phyloP scores from a whole-genome alignment of 1,139 yeast genomes.

The Scheffersomyces stambukii region DNA sequence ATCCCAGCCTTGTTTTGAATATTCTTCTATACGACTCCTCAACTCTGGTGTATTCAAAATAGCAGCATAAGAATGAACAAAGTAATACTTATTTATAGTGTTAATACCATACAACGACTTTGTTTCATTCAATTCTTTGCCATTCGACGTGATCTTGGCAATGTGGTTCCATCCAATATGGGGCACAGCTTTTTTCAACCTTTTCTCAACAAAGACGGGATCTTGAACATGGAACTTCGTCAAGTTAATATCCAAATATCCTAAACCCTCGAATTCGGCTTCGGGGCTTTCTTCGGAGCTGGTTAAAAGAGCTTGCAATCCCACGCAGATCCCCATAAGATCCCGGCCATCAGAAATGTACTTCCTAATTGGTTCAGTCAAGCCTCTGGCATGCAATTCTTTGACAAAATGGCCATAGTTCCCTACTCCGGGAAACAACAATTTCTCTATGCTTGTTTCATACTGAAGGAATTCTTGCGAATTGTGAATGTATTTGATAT shows the following conservation, averaged over 20 bases:
- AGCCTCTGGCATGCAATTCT: constrained; percentile 56
- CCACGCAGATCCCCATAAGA: constrained; percentile 96
- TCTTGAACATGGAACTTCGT: constrained; percentile 55
- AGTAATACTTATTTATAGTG: constrained; percentile 71
- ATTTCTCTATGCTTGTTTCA: constrained; percentile 45
- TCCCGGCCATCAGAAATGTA: constrained; percentile 75
- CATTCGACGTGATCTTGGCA: constrained; percentile 14
- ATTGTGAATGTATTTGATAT: constrained; percentile 47
- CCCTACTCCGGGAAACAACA: constrained; percentile 92
- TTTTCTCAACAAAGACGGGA: constrained; percentile 17
- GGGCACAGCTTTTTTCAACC: constrained; percentile 70
- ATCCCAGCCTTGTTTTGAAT: constrained; percentile 63
- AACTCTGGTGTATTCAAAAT: constrained; percentile 38
- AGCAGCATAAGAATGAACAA: constrained; percentile 92
- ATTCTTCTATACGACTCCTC: constrained; percentile 23
- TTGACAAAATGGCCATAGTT: constrained; percentile 90
- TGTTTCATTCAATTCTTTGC: constrained; percentile 10
- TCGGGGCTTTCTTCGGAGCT: constrained; percentile 73
- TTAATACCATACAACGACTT: constrained; percentile 58
- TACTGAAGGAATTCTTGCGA: constrained; percentile 31
- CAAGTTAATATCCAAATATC: constrained; percentile 48
- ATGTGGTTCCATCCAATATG: constrained; percentile 90
- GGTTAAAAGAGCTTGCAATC: constrained; percentile 76
- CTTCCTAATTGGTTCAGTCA: constrained; percentile 58
- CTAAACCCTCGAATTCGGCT: constrained; percentile 47